Evolutionary conservation across 352 stramenopile species (phyloP), one percentile per base, ranked within the genome.

Genomic region (Pythium utonaiense): DNA sequence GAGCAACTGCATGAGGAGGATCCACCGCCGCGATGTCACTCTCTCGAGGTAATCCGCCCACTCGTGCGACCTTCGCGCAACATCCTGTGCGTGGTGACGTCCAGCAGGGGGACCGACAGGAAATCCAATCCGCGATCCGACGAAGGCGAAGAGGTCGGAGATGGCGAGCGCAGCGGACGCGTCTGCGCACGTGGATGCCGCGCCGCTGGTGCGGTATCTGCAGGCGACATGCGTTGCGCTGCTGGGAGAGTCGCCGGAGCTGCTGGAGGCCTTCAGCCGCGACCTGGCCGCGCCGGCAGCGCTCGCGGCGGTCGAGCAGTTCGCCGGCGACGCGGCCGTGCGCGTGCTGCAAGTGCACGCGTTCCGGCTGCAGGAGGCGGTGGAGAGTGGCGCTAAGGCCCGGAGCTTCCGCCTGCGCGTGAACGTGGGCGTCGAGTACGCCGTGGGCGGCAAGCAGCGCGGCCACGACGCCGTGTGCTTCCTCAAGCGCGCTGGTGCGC

Each of bases 391-490:
- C 17, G 60, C 34, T 17, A 45, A 28, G 13, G 48, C 66, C 50
- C 44, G 16, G 10, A 51, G 63, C 47, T 79, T 67, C 30, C 62
- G 69, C 12, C 66, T 93, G 64, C 78, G 80, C 58, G 80, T 91
- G 50, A 93, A 93, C 61, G 38, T 93, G 30, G 85, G 85, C 17
- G 78, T 94, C 33, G 82, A 91, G 67, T 94, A 94, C 52, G 60
- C 71, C 19, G 49, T 70, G 14, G 41, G 48, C 4, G 75, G 73
- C 22, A 88, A 88, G 62, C 79, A 87, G 63, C 76, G 64, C 52
- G 68, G 78, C 47, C 81, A 90, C 56, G 82, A 93, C 58, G 74
- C 83, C 24, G 80, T 96, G 49, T 96, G 86, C 64, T 92, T 96
- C 61, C 92, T 96, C 64, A 96, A 96, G 71, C 83, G 83, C 19